Evolutionary conservation across 805 yeast genomes (phyloP), one percentile per base, ranked within the genome.

Genomic region (Torulaspora franciscae): DNA sequence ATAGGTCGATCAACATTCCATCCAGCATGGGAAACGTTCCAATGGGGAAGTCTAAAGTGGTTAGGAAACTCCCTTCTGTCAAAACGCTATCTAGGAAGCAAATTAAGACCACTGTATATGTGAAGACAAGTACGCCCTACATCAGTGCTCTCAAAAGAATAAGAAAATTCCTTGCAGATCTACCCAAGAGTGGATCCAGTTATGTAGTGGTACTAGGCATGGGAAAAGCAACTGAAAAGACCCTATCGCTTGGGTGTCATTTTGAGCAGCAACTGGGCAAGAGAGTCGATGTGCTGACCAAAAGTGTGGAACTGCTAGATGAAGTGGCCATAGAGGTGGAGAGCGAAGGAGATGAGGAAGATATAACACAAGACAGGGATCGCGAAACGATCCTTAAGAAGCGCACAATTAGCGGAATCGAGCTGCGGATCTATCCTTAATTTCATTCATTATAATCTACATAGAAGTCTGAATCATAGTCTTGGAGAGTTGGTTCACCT

Each of bases 71-170:
- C 24, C 62, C 67, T 2, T 51, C 65, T 3, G 40, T 61, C 3
- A 64, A 64, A 45, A 37, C 47, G 6, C 42, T 55, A 66, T 75
- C 58, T 61, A 71, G 40, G 65, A 69, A 53, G 66, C 72, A 19
- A 74, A 76, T 47, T 47, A 70, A 33, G 72, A 74, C 79, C 0
- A 71, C 75, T 2, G 65, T 85, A 8, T 75, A 77, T 47, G 70
- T 88, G 29, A 83, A 85, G 51, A 64, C 82, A 1, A 61, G 65
- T 1, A 83, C 95, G 3, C 93, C 95, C 2, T 85, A 72, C 55
- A 72, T 86, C 9, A 77, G 91, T 8, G 88, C 85, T 0, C 56
- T 87, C 33, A 87, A 87, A 56, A 72, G 85, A 41, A 74, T 82
- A 2, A 71, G 71, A 32, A 79, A 78, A 56, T 67, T 72, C 41